Percentiles rank a stretch among this genome's conserved stretches.
Conservation (phyloP, 2,329 filamentous ascomycete species). For the Eutypa lata region DNA sequence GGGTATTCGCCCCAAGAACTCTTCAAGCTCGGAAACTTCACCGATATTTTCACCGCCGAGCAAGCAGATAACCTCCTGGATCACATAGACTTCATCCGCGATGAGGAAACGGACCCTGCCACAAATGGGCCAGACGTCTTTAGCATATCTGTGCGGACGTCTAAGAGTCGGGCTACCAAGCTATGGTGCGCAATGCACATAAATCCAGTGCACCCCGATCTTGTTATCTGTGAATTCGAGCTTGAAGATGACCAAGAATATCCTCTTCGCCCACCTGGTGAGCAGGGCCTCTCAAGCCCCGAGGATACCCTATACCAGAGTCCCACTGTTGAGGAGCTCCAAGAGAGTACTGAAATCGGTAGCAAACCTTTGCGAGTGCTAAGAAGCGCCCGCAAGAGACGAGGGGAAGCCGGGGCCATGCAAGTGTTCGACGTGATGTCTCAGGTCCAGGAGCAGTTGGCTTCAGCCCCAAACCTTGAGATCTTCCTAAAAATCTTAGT, state of each 20-base stretch:
- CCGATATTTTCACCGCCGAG: constrained; percentile 80
- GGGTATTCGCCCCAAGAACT: constrained; percentile 75
- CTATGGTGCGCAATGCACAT: constrained; percentile 87
- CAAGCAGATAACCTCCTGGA: constrained; percentile 81
- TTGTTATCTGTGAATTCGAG: constrained; percentile 87
- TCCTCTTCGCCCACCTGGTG: constrained; percentile 62
- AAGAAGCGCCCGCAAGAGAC: constrained; percentile 69
- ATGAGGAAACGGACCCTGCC: constrained; percentile 73
- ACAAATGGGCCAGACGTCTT: constrained; percentile 84
- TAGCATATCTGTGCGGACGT: constrained; percentile 66
- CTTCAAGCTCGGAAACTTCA: constrained; percentile 71
- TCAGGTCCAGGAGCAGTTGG: constrained; percentile 84
- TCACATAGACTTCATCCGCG: constrained; percentile 82
- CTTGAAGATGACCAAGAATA: constrained; percentile 71
- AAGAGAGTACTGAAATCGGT: constrained; percentile 70
- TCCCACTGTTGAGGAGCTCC: constrained; percentile 70
- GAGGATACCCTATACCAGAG: constrained; percentile 72
- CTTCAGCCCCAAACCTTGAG: constrained; percentile 67
- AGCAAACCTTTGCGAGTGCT: constrained; percentile 78
- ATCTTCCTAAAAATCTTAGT: constrained; percentile 76
- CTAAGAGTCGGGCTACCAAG: constrained; percentile 56
- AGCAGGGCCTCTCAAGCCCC: constrained; percentile 58
- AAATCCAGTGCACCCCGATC: constrained; percentile 61
- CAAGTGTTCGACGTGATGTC: constrained; percentile 91
- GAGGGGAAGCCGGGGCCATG: constrained; percentile 79